phyloP scores from a whole-genome alignment of 2,329 filamentous ascomycete genomes.

The Paecilomyces sp. region DNA sequence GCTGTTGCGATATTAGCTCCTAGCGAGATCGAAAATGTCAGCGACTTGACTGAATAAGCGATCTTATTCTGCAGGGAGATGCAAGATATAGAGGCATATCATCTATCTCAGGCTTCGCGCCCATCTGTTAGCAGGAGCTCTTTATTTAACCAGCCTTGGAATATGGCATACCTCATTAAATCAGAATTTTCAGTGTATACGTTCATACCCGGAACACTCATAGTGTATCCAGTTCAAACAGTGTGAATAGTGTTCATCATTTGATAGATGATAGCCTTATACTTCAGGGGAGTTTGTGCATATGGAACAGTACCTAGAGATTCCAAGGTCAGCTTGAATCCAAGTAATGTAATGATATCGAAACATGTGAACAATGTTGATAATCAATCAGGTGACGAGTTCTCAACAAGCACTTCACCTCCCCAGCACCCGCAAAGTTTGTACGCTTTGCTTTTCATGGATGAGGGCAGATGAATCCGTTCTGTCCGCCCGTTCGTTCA shows the following conservation, averaged over 20 bases:
- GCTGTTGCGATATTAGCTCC: background rate
- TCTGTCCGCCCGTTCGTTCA: conserved; percentile 67
- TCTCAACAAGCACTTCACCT: conserved; percentile 59
- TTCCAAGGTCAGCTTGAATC: background rate
- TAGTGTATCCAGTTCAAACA: conserved; percentile 55
- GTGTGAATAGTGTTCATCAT: conserved; percentile 68
- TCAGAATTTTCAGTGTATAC: conserved; percentile 60
- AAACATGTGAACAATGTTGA: background rate
- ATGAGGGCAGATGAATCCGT: conserved; percentile 45
- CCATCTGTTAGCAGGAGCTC: conserved; percentile 26
- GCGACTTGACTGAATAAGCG: background rate
- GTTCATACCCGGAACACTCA: conserved; percentile 48
- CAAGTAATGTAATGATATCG: background rate
- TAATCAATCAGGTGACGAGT: conserved; percentile 54
- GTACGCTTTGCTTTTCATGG: conserved; percentile 53
- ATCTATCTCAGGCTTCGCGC: conserved; percentile 35
- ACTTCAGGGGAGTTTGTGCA: background rate
- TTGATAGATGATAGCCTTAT: conserved; percentile 30
- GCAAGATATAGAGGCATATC: conserved; percentile 21
- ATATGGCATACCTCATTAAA: conserved; percentile 55
- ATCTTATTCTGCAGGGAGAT: background rate
- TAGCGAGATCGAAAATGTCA: background rate
- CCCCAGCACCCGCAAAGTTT: conserved; percentile 53
- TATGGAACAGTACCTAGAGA: conserved; percentile 17
- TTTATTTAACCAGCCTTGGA: conserved; percentile 5